phyloP scores from a whole-genome alignment of 2,329 filamentous ascomycete genomes.

The Periconia sp. region DNA sequence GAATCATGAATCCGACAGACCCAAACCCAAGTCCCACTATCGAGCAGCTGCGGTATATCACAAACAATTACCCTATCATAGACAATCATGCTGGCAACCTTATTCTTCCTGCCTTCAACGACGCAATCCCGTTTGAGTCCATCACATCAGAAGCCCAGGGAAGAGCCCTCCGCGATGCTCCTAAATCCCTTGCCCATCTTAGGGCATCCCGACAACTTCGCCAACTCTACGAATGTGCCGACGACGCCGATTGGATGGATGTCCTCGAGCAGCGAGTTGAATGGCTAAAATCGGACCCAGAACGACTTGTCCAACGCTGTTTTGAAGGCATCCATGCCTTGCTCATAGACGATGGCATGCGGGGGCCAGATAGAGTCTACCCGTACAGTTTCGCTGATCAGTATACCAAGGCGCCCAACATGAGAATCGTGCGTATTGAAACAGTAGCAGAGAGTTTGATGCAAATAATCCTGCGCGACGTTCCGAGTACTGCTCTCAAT shows the following conservation, averaged over 20 bases:
- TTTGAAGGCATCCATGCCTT: slow-evolving; percentile 72
- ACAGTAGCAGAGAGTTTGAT: slow-evolving; percentile 66
- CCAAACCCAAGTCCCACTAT: slow-evolving; percentile 23
- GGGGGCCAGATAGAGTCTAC: slow-evolving; percentile 57
- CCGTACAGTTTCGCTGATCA: slow-evolving; percentile 60
- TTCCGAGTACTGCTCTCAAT: slow-evolving; percentile 37
- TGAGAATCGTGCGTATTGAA: slow-evolving; percentile 78
- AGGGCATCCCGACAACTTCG: slow-evolving; percentile 71
- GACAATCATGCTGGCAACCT: slow-evolving; percentile 75
- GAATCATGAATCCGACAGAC: neutral
- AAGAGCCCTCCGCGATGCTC: slow-evolving; percentile 64
- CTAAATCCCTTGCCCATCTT: slow-evolving; percentile 67
- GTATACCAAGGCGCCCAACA: slow-evolving; percentile 65
- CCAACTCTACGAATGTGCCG: slow-evolving; percentile 60
- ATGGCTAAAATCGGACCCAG: slow-evolving; percentile 49
- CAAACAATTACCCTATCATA: slow-evolving; percentile 59
- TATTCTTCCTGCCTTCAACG: slow-evolving; percentile 54
- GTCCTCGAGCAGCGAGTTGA: slow-evolving; percentile 54
- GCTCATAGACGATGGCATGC: slow-evolving; percentile 76
- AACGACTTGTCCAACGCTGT: slow-evolving; percentile 64
- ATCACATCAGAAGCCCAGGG: slow-evolving; percentile 75
- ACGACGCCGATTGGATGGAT: slow-evolving; percentile 61
- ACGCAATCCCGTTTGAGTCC: slow-evolving; percentile 58
- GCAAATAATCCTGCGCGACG: slow-evolving; percentile 51
- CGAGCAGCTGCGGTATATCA: slow-evolving; percentile 36